A percentile compares a stretch with the other conserved stretches of the same genome.
Conservation (phyloP, 495 filamentous ascomycete genomes). For the Trypethelium eluteriae region DNA sequence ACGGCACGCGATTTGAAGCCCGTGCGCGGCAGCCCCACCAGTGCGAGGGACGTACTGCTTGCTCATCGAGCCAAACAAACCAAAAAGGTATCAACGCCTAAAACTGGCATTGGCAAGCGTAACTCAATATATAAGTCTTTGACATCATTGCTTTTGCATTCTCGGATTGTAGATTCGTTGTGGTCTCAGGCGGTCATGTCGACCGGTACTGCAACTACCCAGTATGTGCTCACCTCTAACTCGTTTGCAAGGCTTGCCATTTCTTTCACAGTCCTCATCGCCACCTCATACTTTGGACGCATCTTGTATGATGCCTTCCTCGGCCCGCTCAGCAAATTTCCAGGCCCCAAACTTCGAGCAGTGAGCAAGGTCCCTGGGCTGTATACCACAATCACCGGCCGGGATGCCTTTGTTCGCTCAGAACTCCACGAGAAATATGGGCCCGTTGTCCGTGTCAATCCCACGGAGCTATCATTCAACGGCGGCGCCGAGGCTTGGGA, state of each 20-base stretch:
- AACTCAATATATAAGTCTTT: not conserved
- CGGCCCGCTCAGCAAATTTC: conserved; percentile 17
- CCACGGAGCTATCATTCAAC: conserved; percentile 22
- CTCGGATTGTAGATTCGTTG: conserved; percentile 1
- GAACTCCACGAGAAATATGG: conserved; percentile 24
- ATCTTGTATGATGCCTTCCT: conserved; percentile 16
- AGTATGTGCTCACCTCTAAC: conserved; percentile 7
- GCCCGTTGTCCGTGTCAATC: conserved; percentile 20
- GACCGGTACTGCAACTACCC: conserved; percentile 10
- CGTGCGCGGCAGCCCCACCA: too few species aligned
- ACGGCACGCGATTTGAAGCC: too few species aligned
- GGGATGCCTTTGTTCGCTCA: not conserved
- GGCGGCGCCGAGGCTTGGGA: conserved; percentile 16
- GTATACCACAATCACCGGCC: conserved; percentile 17
- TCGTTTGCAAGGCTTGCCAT: conserved; percentile 10
- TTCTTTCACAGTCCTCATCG: conserved; percentile 9
- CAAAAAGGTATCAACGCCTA: not conserved
- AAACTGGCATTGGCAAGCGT: conserved; percentile 1
- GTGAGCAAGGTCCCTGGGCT: conserved; percentile 16
- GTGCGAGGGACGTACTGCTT: not conserved
- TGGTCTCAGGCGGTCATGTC: conserved; percentile 9
- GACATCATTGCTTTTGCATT: not conserved
- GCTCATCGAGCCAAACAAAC: not conserved
- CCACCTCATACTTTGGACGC: conserved; percentile 10
- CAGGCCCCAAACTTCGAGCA: conserved; percentile 18